Conservation (phyloP, 768 basidiomycete genomes). For the Phylloporus arenicola region DNA sequence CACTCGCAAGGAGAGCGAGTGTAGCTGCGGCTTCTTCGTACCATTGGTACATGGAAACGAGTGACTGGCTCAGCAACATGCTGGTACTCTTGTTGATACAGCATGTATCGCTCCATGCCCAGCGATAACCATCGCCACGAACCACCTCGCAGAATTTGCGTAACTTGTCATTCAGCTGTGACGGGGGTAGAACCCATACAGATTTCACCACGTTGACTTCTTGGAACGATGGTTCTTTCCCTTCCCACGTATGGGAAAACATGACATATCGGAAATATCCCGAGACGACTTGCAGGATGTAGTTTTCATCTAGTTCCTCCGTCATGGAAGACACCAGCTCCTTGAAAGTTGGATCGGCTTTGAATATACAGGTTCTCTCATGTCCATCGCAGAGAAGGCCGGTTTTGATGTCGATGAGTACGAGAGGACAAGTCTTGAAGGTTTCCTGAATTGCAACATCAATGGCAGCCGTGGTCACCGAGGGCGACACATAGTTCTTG, state of each 20-base stretch:
- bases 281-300: slow-evolving; percentile 3
- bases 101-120: slow-evolving; percentile 14
- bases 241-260: slow-evolving; percentile 14
- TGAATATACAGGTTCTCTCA: slow-evolving; percentile 6
- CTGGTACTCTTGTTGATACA: slow-evolving; percentile 7
- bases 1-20: slow-evolving; percentile 1
- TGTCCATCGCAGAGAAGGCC: slow-evolving; percentile 7
- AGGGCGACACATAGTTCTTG: slow-evolving; percentile 1
- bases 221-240: slow-evolving; percentile 12
- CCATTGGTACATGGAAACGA: slow-evolving; percentile 10
- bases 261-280: slow-evolving; percentile 12
- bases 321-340: slow-evolving; percentile 9
- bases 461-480: neutral
- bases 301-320: slow-evolving; percentile 4
- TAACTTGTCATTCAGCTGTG: slow-evolving; percentile 4
- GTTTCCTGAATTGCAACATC: slow-evolving; percentile 1
- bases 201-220: slow-evolving; percentile 9
- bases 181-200: slow-evolving; percentile 2
- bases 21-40: slow-evolving; percentile 6
- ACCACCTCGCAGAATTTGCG: slow-evolving; percentile 9
- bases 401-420: slow-evolving; percentile 7
- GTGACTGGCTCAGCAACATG: slow-evolving; percentile 1
- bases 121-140: slow-evolving; percentile 6
- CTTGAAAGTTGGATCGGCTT: slow-evolving; percentile 6
- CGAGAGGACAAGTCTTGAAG: slow-evolving; percentile 5